Percentiles rank a stretch among this genome's conserved stretches.
Conservation (phyloP, 352 stramenopile species). For the Peronospora belbahrii region DNA sequence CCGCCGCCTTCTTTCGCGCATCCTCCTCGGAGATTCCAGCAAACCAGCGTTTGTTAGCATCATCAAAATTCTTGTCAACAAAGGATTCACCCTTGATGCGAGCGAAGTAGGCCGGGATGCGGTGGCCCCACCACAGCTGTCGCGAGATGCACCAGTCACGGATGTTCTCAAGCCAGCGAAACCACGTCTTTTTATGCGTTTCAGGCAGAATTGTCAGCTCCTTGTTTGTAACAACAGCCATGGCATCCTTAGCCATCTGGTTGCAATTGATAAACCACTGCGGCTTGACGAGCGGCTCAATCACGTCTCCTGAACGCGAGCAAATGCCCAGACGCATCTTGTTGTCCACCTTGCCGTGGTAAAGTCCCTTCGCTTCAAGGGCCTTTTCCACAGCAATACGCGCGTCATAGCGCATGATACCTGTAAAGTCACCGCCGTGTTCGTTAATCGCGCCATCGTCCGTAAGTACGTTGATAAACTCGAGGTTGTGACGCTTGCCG, state of each 20-base stretch:
- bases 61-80: constrained; percentile 66
- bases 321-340: constrained; percentile 98
- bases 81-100: constrained; percentile 82
- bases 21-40: constrained; percentile 79
- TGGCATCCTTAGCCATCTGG: constrained; percentile 80
- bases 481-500: constrained; percentile 93
- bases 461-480: constrained; percentile 97
- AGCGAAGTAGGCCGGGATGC: constrained; percentile 97
- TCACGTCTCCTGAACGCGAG: constrained; percentile 96
- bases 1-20: constrained; percentile 78
- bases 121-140: constrained; percentile 99
- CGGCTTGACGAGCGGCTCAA: constrained; percentile 99
- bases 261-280: constrained; percentile 95
- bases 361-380: constrained; percentile 91
- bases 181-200: constrained; percentile 92
- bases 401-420: constrained; percentile 88
- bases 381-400: constrained; percentile 85
- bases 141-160: constrained; percentile 99
- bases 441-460: constrained; percentile 95
- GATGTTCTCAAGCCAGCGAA: constrained; percentile 97
- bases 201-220: constrained; percentile 77
- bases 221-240: constrained; percentile 74
- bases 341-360: constrained; percentile 95
- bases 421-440: constrained; percentile 83
- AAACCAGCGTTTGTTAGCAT: constrained; percentile 59